Evolutionary conservation across 2,329 filamentous ascomycete species (phyloP), one percentile per base, ranked within the genome.

Genomic region (Aspergillus alliaceus): DNA sequence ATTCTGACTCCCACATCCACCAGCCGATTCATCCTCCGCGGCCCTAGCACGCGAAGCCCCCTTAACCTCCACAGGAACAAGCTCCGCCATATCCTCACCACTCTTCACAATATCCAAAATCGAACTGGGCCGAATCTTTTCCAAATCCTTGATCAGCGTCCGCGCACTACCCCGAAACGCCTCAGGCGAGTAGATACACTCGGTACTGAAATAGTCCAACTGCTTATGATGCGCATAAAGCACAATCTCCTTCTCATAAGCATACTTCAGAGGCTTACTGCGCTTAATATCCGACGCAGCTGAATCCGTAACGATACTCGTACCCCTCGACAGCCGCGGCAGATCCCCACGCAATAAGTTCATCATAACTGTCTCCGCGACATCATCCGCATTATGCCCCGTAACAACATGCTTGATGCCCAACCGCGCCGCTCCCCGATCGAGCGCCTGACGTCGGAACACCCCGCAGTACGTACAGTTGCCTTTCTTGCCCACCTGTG

Each of bases 391-490:
- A 71, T 99, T 99, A 75, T 99, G 95, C 2, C 95, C 95, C 0
- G 95, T 99, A 18, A 99, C 91, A 5, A 99, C 93, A 76, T 99
- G 95, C 66, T 86, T 87, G 67, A 99, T 96, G 1, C 86, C 88
- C 56, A 99, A 78, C 74, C 90, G 88, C 66, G 91, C 93, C 5
- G 95, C 92, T 18, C 95, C 95, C 8, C 95, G 86, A 73, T 99
- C 95, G 32, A 99, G 82, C 1, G 95, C 95, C 77, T 99, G 95
- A 57, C 96, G 84, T 53, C 95, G 84, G 72, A 99, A 99, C 18
- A 99, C 95, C 14, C 95, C 95, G 69, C 95, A 99, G 70, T 99
- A 99, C 29, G 96, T 99, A 82, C 95, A 99, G 75, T 99, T 99
- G 29, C 93, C 93, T 75, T 97, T 98, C 79, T 97, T 98, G 14